Evolutionary conservation across 805 yeast genomes (phyloP), one percentile per base, ranked within the genome.

Genomic region (Lachancea nothofagi): DNA sequence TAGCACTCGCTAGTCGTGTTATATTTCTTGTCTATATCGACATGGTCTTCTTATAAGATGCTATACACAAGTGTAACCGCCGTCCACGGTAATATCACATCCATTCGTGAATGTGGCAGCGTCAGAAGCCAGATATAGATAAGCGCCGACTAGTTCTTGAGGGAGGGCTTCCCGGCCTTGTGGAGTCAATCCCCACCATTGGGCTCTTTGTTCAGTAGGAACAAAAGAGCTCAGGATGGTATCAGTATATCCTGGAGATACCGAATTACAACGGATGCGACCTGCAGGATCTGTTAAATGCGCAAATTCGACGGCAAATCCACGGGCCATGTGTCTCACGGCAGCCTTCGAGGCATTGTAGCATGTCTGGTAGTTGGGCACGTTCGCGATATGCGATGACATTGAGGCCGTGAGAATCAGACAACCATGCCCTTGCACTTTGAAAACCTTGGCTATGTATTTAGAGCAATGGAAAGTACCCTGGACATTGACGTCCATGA

Each of bases 301-400:
- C 12, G 89, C 93, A 53, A 83, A 83, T 65, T 86, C 95, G 29
- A 86, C 79, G 14, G 95, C 93, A 46, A 86, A 69, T 2, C 90
- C 83, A 59, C 71, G 79, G 22, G 83, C 77, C 53, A 85, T 70
- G 57, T 86, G 94, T 50, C 78, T 61, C 19, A 83, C 79, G n/a
- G 79, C 95, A 29, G 95, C 95, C 68, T 86, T 87, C 50, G 89
- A 83, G n/a, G 87, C 86, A 57, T 86, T 86, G 68, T 86, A 86
- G 34, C 82, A 77, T 17, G 95, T 83, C 66, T 87, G 96, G 55
- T 77, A 70, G 64, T 88, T 90, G 22, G 96, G 96, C 45, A 78
- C 77, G 62, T 87, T 87, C 51, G 78, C 89, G 53, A 88, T 80
- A 66, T 80, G 85, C 17, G 85, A 95, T 21, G 93, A 82, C 84